Percentiles rank a stretch among this genome's conserved stretches.
phyloP scores from a whole-genome alignment of 768 basidiomycete species.

The Rhizopogon roseolus region DNA sequence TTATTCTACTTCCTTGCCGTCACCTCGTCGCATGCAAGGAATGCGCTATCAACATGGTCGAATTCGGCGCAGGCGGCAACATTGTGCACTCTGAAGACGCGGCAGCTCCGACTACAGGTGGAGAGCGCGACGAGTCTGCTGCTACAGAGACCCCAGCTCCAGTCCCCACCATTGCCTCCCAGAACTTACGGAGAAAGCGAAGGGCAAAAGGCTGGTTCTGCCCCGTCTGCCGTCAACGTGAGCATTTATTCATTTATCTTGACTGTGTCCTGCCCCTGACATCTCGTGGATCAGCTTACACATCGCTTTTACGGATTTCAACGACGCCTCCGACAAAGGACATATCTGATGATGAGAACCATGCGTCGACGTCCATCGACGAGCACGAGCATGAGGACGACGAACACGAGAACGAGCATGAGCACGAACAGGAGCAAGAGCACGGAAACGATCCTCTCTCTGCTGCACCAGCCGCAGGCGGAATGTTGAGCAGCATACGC shows the following conservation, averaged over 20 bases:
- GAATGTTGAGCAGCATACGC: slow-evolving; percentile 21
- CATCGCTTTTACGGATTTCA: slow-evolving; percentile 80
- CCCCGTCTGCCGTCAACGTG: slow-evolving; percentile 93
- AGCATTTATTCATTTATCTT: slow-evolving; percentile 26
- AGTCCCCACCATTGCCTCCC: slow-evolving; percentile 19
- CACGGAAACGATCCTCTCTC: slow-evolving; percentile 9
- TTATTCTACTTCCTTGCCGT: slow-evolving; percentile 88
- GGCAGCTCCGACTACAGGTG: slow-evolving; percentile 21
- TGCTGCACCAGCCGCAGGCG: neutral
- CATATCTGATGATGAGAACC: slow-evolving; percentile 27
- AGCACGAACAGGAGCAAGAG: slow-evolving; percentile 8
- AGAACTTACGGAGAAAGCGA: slow-evolving; percentile 67
- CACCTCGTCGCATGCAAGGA: slow-evolving; percentile 95
- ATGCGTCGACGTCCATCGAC: slow-evolving; percentile 19
- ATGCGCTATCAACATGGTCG: slow-evolving; percentile 95
- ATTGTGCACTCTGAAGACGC: slow-evolving; percentile 56
- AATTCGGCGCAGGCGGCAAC: slow-evolving; percentile 90
- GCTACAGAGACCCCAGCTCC: slow-evolving; percentile 5
- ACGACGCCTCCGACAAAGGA: slow-evolving; percentile 53
- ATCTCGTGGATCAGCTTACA: slow-evolving; percentile 56
- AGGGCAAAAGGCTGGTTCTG: slow-evolving; percentile 98
- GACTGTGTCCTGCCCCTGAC: neutral
- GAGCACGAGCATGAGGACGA: slow-evolving; percentile 15
- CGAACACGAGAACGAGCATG: slow-evolving; percentile 1
- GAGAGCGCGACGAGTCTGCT: slow-evolving; percentile 18